Conservation (phyloP, 1,284 basidiomycete species). For the Ustilago shanxiensis region DNA sequence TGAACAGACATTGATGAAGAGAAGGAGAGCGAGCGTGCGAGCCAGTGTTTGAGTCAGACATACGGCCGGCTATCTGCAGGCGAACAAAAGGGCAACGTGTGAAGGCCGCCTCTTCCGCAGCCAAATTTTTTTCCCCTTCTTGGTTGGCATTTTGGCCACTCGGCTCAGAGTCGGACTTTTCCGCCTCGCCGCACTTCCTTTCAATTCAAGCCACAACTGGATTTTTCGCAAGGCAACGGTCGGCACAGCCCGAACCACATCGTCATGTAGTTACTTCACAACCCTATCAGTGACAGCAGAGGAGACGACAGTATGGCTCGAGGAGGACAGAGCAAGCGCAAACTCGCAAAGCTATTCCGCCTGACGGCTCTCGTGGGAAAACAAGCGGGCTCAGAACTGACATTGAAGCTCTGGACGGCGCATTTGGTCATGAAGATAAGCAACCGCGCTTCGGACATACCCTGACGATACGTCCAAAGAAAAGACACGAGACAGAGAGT, state of each 20-base stretch:
- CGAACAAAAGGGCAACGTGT: background rate
- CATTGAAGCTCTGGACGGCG: no score
- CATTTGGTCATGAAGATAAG: background rate
- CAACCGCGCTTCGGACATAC: background rate
- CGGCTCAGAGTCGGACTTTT: conserved; percentile 4
- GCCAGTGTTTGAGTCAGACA: no score
- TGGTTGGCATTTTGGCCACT: background rate
- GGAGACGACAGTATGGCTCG: background rate
- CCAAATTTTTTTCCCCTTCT: background rate
- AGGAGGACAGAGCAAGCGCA: background rate
- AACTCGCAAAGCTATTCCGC: background rate
- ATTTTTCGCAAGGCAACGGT: background rate
- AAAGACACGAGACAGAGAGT: background rate
- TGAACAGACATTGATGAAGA: no score
- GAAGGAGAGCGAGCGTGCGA: no score
- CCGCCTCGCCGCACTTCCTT: background rate
- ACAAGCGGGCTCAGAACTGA: background rate
- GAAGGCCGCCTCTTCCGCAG: conserved; percentile 4
- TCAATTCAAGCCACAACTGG: background rate
- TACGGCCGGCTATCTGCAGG: no score
- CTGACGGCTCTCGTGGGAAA: background rate
- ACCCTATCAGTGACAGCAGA: background rate
- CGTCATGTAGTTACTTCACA: no score
- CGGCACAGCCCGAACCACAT: background rate
- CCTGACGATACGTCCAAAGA: background rate